Evolutionary conservation across 441 rosid species (phyloP).

Genomic region (Bruguiera hainesii): DNA sequence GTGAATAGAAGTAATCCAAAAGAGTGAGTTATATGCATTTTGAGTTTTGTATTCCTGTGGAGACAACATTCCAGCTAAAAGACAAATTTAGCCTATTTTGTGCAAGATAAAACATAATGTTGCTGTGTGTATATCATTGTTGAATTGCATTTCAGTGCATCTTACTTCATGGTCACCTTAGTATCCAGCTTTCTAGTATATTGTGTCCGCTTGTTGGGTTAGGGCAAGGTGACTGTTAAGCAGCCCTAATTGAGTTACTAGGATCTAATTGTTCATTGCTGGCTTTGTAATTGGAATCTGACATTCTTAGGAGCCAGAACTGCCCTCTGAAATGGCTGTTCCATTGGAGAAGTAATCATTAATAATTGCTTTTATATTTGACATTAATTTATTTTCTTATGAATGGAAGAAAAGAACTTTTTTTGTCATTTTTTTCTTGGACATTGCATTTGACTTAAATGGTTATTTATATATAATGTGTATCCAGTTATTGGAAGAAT

Average conservation of each 20-base stretch:
- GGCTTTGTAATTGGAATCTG: not conserved
- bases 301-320: not conserved
- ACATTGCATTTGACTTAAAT: slow-evolving; percentile 8
- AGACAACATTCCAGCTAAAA: too few species aligned
- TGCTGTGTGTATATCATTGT: too few species aligned
- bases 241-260: not conserved
- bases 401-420: not conserved
- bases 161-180: not conserved
- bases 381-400: too few species aligned
- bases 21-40: too few species aligned
- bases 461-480: slow-evolving; percentile 8
- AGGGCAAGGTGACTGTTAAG: not conserved
- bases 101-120: too few species aligned
- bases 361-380: not conserved
- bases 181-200: not conserved
- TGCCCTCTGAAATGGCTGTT: not conserved
- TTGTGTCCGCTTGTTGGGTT: not conserved
- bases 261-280: not conserved
- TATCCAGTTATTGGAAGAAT: slow-evolving; percentile 62
- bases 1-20: not conserved
- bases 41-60: too few species aligned
- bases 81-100: too few species aligned
- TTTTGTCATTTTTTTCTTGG: not conserved
- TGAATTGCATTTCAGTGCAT: too few species aligned
- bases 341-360: not conserved